phyloP scores from a whole-genome alignment of 2,329 filamentous ascomycete species.

The Zalaria obscura region DNA sequence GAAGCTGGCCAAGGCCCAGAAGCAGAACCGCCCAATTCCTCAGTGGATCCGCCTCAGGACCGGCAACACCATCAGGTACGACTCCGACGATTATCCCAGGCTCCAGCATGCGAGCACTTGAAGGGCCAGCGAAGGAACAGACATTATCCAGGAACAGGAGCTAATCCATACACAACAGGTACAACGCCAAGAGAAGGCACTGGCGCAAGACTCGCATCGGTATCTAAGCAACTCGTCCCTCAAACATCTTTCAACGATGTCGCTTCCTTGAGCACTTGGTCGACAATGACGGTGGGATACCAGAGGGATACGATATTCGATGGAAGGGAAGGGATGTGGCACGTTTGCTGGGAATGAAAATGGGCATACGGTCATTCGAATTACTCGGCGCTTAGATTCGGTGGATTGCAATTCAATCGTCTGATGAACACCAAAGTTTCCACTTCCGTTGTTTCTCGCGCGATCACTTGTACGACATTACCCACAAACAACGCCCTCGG shows the following conservation, averaged over 20 bases:
- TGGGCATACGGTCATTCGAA: background rate
- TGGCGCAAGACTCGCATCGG: conserved; percentile 99
- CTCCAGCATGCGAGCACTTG: background rate
- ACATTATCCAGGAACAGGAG: background rate
- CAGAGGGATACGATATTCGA: background rate
- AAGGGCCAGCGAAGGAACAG: background rate
- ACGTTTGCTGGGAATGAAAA: background rate
- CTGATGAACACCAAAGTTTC: too few species aligned
- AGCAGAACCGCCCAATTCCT: conserved; percentile 99
- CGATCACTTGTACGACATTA: too few species aligned
- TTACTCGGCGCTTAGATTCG: background rate
- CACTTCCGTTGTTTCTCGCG: too few species aligned
- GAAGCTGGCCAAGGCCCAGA: conserved; percentile 99
- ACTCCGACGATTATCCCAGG: conserved; percentile 9
- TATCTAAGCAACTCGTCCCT: conserved; percentile 60
- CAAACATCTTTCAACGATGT: conserved; percentile 5
- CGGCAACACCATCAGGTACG: conserved; percentile 98
- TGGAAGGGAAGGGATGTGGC: too few species aligned
- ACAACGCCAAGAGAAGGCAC: conserved; percentile 99
- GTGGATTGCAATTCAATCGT: background rate
- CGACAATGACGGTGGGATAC: background rate
- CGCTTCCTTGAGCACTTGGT: background rate
- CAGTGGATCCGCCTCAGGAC: conserved; percentile 99
- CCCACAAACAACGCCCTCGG: too few species aligned
- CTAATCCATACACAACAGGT: conserved; percentile 44